Conservation (phyloP, 371 early-diverging fungal genomes). For the Mortierella sp. region DNA sequence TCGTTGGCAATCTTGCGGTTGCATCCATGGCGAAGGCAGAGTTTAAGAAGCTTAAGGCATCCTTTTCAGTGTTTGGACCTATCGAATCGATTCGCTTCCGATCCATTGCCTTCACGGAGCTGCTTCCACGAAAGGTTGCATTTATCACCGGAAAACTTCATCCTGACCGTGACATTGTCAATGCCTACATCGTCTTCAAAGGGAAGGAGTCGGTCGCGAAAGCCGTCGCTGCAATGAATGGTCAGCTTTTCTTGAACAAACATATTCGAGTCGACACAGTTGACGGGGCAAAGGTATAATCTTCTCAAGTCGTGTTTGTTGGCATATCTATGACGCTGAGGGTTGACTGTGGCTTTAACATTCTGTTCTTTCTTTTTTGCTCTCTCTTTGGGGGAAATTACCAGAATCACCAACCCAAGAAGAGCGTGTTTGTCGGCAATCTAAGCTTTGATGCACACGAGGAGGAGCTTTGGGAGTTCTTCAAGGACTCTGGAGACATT, state of each 20-base stretch:
- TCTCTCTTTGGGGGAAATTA: constrained; percentile 6
- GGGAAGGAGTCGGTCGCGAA: constrained; percentile 68
- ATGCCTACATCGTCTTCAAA: constrained; percentile 89
- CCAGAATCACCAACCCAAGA: constrained; percentile 78
- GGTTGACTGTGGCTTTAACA: too few relatives aligned
- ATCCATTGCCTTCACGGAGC: constrained; percentile 81
- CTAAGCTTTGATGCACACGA: constrained; percentile 89
- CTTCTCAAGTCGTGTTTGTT: too few relatives aligned
- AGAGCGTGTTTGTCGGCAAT: constrained; percentile 93
- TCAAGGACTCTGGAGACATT: constrained; percentile 85
- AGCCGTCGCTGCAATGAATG: constrained; percentile 75
- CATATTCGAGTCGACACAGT: constrained; percentile 91
- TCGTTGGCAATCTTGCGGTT: constrained; percentile 85
- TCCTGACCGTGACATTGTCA: constrained; percentile 81
- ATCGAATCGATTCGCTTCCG: constrained; percentile 92
- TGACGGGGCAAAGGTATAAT: constrained; percentile 58
- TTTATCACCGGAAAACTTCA: constrained; percentile 83
- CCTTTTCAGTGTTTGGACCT: constrained; percentile 78
- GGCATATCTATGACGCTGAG: too few relatives aligned
- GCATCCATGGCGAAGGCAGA: constrained; percentile 69
- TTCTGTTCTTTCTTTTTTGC: neutral
- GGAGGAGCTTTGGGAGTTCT: constrained; percentile 87
- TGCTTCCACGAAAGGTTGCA: constrained; percentile 77
- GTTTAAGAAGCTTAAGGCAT: constrained; percentile 67
- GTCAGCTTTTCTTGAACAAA: constrained; percentile 82